Percentiles rank a stretch among this genome's conserved stretches.
Conservation (phyloP, 2,329 filamentous ascomycete genomes). For the Stagonosporopsis tanaceti region DNA sequence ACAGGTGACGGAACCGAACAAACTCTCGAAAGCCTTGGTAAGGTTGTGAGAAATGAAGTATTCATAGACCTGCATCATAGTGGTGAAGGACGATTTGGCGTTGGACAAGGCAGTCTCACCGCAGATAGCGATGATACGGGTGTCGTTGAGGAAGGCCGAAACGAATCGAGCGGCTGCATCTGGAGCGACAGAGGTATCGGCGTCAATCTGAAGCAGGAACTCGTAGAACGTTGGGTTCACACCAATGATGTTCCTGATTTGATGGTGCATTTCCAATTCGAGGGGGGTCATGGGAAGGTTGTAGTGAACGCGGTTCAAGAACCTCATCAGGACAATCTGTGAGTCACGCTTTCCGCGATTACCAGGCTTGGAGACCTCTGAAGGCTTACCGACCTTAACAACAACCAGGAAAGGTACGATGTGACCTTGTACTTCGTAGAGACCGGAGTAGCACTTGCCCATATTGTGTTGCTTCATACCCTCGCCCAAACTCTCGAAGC, state of each 20-base stretch:
- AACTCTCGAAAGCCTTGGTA: slow-evolving; percentile 93
- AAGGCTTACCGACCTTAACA: slow-evolving; percentile 90
- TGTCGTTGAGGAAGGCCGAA: slow-evolving; percentile 88
- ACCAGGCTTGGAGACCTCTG: slow-evolving; percentile 76
- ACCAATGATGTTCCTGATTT: slow-evolving; percentile 97
- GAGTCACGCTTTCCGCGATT: slow-evolving; percentile 99
- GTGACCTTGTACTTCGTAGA: slow-evolving; percentile 97
- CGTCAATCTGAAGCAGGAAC: slow-evolving; percentile 94
- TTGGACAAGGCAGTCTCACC: slow-evolving; percentile 95
- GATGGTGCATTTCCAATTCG: slow-evolving; percentile 97
- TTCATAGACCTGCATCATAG: slow-evolving; percentile 99
- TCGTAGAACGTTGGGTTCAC: slow-evolving; percentile 99
- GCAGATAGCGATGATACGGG: slow-evolving; percentile 89
- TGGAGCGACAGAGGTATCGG: slow-evolving; percentile 89
- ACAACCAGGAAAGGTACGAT: slow-evolving; percentile 97
- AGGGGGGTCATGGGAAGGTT: slow-evolving; percentile 95
- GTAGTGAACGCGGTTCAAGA: slow-evolving; percentile 98
- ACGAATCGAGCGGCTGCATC: slow-evolving; percentile 95
- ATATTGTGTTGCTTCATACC: slow-evolving; percentile 99
- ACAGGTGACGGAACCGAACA: slow-evolving; percentile 97
- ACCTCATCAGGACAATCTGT: slow-evolving; percentile 98
- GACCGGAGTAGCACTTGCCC: slow-evolving; percentile 97
- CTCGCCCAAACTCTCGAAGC: slow-evolving; percentile 95
- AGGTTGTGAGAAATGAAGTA: slow-evolving; percentile 99
- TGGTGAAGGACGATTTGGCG: slow-evolving; percentile 89